A percentile compares a stretch with the other conserved stretches of the same genome.
Evolutionary conservation across 169 alveolate species (phyloP).

Genomic region (Eimeria acervulina): DNA sequence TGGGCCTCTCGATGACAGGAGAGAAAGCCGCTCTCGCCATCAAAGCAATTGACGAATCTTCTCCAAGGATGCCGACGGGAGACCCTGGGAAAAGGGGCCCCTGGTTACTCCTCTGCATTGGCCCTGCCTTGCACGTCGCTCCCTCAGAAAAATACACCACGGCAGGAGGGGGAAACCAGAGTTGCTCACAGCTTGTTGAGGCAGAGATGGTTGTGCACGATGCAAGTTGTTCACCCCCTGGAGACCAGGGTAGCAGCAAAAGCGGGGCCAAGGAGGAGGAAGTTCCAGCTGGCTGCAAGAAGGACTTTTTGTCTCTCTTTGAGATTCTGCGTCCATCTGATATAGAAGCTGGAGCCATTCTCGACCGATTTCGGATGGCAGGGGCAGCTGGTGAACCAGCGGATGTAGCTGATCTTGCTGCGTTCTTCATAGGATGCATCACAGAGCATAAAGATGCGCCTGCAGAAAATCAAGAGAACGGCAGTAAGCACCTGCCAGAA

Average conservation of each 20-base stretch:
- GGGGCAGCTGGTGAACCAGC: not conserved
- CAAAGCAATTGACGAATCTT: not conserved
- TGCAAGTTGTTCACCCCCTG: not conserved
- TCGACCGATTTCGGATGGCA: not conserved
- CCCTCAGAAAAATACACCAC: not conserved
- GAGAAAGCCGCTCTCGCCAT: not conserved
- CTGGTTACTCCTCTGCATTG: slow-evolving; percentile 52
- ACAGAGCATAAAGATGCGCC: not conserved
- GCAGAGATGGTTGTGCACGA: not conserved
- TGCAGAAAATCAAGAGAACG: not conserved
- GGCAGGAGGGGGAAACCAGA: not conserved
- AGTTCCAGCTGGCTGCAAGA: slow-evolving; percentile 29
- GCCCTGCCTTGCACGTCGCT: slow-evolving; percentile 47
- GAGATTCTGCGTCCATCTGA: not conserved
- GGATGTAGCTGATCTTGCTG: not conserved
- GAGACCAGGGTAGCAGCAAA: not conserved
- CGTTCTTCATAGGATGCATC: slow-evolving; percentile 7
- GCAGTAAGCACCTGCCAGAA: not conserved
- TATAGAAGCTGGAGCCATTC: not conserved
- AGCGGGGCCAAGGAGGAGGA: slow-evolving; percentile 12
- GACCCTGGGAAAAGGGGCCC: not conserved
- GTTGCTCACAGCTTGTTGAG: not conserved
- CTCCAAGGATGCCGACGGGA: not conserved
- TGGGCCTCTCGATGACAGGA: not conserved
- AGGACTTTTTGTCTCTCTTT: not conserved